Evolutionary conservation across 345 rosid genomes (phyloP).

Genomic region (Lumnitzera littorea): DNA sequence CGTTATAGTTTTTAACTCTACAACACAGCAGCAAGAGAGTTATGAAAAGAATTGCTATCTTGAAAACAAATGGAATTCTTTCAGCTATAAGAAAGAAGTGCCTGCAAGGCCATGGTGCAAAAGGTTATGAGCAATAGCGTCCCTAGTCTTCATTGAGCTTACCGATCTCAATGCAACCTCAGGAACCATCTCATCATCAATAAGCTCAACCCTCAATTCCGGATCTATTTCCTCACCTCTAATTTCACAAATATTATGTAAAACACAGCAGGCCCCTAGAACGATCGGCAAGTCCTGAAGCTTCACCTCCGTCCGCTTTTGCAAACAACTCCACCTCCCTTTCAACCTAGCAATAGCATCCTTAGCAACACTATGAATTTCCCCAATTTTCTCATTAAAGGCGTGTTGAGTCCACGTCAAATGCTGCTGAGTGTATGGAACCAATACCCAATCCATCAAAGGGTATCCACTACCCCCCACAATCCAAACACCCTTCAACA

Average conservation of each 20-base stretch:
- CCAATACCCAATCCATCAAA: constrained; percentile 19
- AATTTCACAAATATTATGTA: constrained; percentile 20
- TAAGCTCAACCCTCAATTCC: constrained; percentile 7
- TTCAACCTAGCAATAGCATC: constrained; percentile 17
- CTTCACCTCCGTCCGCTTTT: constrained; percentile 18
- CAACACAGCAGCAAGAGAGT: neutral
- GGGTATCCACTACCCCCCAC: constrained; percentile 18
- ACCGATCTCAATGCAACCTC: constrained; percentile 8
- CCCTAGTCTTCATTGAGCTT: constrained; percentile 19
- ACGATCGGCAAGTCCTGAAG: constrained; percentile 20
- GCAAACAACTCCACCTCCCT: constrained; percentile 23
- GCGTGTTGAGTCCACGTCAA: constrained; percentile 23
- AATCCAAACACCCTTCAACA: constrained; percentile 20
- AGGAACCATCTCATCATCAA: constrained; percentile 24
- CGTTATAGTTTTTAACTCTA: constrained; percentile 2
- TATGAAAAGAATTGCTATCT: constrained; percentile 1
- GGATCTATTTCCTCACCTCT: constrained; percentile 15
- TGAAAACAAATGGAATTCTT: neutral
- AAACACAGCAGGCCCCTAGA: constrained; percentile 22
- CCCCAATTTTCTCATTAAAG: constrained; percentile 22
- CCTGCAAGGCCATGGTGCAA: constrained; percentile 23
- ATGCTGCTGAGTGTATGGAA: constrained; percentile 19
- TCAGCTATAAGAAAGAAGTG: constrained; percentile 12
- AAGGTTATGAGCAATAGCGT: constrained; percentile 19
- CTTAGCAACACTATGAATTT: constrained; percentile 14